Conservation (phyloP, 2,329 filamentous ascomycete species). For the Akanthomyces lecanii region DNA sequence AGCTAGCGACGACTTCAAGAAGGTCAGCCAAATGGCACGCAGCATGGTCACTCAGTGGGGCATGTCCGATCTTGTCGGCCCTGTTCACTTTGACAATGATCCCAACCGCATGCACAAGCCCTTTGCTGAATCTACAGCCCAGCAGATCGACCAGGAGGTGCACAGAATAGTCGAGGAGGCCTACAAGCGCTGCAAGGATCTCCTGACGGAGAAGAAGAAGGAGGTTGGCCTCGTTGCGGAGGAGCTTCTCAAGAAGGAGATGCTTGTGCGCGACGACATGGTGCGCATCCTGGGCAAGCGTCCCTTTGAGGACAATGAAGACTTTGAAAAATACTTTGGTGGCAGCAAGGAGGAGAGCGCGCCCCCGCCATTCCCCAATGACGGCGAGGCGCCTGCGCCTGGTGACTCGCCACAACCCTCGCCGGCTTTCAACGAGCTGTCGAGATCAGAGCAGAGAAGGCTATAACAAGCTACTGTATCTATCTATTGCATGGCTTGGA, state of each 20-base stretch:
- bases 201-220: conserved; percentile 79
- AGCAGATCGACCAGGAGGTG: conserved; percentile 88
- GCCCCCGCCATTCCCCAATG: conserved; percentile 51
- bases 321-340: conserved; percentile 93
- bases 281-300: conserved; percentile 79
- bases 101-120: conserved; percentile 85
- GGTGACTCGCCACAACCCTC: conserved; percentile 35
- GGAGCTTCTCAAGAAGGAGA: conserved; percentile 87
- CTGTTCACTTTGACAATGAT: conserved; percentile 83
- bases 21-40: conserved; percentile 92
- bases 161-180: conserved; percentile 87
- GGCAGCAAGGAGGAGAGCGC: conserved; percentile 53
- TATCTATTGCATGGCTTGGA: background rate
- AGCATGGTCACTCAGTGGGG: conserved; percentile 99
- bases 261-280: conserved; percentile 87
- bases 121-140: conserved; percentile 90
- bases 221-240: conserved; percentile 89
- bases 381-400: conserved; percentile 35
- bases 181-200: conserved; percentile 81
- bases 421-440: conserved; percentile 34
- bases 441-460: conserved; percentile 18
- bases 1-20: conserved; percentile 95
- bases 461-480: background rate
- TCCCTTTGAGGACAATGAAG: conserved; percentile 76
- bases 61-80: conserved; percentile 92